Evolutionary conservation across 306 rosid genomes (phyloP).

Genomic region (Pachyrhizus erosus): DNA sequence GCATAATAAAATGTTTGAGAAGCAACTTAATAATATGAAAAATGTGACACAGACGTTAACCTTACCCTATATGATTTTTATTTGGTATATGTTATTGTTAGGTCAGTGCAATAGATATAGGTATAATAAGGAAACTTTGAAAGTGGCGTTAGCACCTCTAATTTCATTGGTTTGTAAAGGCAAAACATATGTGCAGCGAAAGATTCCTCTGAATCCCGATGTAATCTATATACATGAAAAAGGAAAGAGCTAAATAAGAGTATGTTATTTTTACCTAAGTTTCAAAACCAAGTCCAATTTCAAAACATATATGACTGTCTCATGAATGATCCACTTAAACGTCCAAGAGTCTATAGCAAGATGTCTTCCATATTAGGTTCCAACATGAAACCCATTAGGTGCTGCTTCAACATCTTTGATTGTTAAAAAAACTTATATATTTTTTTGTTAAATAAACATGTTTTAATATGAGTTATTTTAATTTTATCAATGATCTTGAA

Average conservation of each 20-base stretch:
- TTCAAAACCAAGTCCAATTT: background rate
- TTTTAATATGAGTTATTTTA: no score
- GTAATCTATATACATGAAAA: conserved; percentile 31
- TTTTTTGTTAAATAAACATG: no score
- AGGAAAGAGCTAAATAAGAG: background rate
- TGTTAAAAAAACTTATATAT: no score
- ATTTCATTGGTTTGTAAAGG: conserved; percentile 51
- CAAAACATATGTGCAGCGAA: conserved; percentile 43
- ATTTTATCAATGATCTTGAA: no score
- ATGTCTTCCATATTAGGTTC: no score
- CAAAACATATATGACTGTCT: no score
- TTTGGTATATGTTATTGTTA: conserved; percentile 24
- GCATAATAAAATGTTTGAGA: conserved; percentile 8
- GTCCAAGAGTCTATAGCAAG: no score
- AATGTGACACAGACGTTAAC: conserved; percentile 43
- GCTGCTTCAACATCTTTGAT: no score
- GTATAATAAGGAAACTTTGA: conserved; percentile 42
- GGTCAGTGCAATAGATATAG: conserved; percentile 31
- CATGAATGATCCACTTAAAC: no score
- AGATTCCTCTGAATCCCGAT: conserved; percentile 69
- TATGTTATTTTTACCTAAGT: background rate
- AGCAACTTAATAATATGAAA: conserved; percentile 38
- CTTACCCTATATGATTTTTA: background rate
- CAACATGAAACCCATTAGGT: no score
- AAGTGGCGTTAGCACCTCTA: conserved; percentile 51